A percentile compares a stretch with the other conserved stretches of the same genome.
phyloP scores from a whole-genome alignment of 1,284 basidiomycete genomes.

The Ceratobasidium sp. region DNA sequence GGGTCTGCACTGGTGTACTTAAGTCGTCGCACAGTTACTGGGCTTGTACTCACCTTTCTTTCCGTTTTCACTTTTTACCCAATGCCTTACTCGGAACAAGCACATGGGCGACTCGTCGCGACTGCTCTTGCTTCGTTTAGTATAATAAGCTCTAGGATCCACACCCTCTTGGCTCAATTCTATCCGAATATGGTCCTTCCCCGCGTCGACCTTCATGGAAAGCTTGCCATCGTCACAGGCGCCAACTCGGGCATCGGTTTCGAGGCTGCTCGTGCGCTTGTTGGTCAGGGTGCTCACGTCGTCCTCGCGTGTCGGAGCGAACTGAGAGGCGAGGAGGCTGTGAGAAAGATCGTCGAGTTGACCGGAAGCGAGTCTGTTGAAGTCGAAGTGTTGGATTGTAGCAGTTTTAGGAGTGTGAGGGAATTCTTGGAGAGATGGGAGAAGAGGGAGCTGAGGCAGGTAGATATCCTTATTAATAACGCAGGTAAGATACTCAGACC shows the following conservation, averaged over 20 bases:
- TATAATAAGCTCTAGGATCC: not conserved
- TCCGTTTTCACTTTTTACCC: not conserved
- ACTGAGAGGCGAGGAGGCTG: constrained; percentile 34
- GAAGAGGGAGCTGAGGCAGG: constrained; percentile 15
- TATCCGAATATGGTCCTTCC: constrained; percentile 30
- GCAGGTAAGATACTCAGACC: constrained; percentile 26
- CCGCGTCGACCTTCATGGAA: constrained; percentile 41
- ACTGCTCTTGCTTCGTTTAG: not conserved
- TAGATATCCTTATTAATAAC: constrained; percentile 46
- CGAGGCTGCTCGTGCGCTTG: constrained; percentile 42
- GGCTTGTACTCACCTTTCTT: no score
- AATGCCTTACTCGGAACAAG: constrained; percentile 12
- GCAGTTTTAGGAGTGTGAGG: constrained; percentile 23
- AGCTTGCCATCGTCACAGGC: constrained; percentile 46
- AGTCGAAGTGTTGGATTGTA: constrained; percentile 43
- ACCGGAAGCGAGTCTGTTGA: constrained; percentile 33
- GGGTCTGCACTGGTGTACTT: no score
- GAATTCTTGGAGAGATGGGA: constrained; percentile 42
- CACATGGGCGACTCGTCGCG: not conserved
- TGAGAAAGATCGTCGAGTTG: constrained; percentile 31
- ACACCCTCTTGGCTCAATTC: constrained; percentile 35
- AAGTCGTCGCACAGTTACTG: no score
- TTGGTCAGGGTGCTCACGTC: constrained; percentile 43
- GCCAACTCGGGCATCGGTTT: constrained; percentile 45
- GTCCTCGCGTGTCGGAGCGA: constrained; percentile 43